Evolutionary conservation across 1,139 yeast genomes (phyloP), one percentile per base, ranked within the genome.

Genomic region (Blastobotrys capitulatus): DNA sequence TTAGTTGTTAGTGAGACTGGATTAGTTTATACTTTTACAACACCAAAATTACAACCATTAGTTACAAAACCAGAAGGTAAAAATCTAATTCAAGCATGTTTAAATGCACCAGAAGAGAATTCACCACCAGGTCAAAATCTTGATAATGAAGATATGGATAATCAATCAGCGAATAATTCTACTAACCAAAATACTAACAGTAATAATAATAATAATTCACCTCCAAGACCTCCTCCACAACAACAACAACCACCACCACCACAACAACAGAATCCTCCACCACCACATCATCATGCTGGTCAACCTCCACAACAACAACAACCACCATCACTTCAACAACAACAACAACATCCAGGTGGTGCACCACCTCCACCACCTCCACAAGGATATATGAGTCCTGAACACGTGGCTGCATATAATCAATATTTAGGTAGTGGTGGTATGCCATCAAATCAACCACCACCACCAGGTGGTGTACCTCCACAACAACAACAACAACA

Each of bases 21-120:
- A 7, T 80, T 92, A 57, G 98, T 92, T 54, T 94, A 92, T 70
- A 92, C 98, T n/a, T 92, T 92, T 68, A 90, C 97, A 48, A 94
- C 98, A 8, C 98, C 98, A 51, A 92, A 92, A 69, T 80, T 92
- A 63, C 98, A 94, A 70, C 98, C 98, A 13, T 79, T 92, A 60
- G 98, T 92, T 50, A 92, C 97, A 35, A 90, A 92, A 69, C 84
- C 95, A 42, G 98, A 92, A 71, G 98, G 98, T 58, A 90, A 92
- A 70, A 89, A 89, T 68, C 78, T 92, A 63, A 92, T 92, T 65
- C 97, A 92, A 74, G 96, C 97, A 13, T 92, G 98, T 69, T 76
- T 92, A 63, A 92, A 92, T 67, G 97, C 97, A 6, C 96, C 97
- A 20, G 92, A 85, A 62, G 63, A 59, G 27, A 54, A 50, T 31